Base-by-base conservation (phyloP, 75 land plant species). In the Adiantum capillusveneris region DNA sequence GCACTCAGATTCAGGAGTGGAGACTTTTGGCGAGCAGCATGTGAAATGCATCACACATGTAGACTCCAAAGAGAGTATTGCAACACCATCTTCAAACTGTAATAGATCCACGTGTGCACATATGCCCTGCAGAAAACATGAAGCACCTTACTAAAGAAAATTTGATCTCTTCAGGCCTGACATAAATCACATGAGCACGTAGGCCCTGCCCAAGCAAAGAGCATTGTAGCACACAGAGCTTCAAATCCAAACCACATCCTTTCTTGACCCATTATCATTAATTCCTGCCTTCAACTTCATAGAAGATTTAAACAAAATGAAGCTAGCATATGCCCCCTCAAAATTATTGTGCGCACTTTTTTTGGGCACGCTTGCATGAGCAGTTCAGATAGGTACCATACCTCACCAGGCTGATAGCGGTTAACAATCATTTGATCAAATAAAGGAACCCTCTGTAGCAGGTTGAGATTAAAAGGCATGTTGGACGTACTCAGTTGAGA, bases 41-140 rank as follows among this genome's bases (percentile, higher is more conserved):
- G 61, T 74, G 60, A 88, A 88, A 55, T 81, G 79, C 95, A 93
- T 93, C 27, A 93, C 84, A 48, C 98, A 84, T 6, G 79, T 6
- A 13, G 98, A 88, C 64, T 83, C 83, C 57, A 93, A 52, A 22
- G 98, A 93, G 51, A 83, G 50, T 19, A 93, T 85, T 50, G 85
- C 95, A 56, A 93, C 88, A 25, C 90, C 96, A 75, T 88, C 98
- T 48, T 85, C 95, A 64, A 93, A 93, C 1, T 95, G 86, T 64
- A 82, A 41, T 11, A 93, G 72, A 29, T 93, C 98, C 39, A 88
- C 85, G 56, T 93, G 98, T 21, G 86, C 66, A 48, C 84, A 62
- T 27, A 93, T 93, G 16, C 98, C 95, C 95, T 89, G 55, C 45
- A 52, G 37, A 34, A 34, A 34, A 34, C 9, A 5, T 34, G 27